Percentiles rank a stretch among this genome's conserved stretches.
Conservation (phyloP, 805 yeast genomes). For the Pichia nanzhaoensis region DNA sequence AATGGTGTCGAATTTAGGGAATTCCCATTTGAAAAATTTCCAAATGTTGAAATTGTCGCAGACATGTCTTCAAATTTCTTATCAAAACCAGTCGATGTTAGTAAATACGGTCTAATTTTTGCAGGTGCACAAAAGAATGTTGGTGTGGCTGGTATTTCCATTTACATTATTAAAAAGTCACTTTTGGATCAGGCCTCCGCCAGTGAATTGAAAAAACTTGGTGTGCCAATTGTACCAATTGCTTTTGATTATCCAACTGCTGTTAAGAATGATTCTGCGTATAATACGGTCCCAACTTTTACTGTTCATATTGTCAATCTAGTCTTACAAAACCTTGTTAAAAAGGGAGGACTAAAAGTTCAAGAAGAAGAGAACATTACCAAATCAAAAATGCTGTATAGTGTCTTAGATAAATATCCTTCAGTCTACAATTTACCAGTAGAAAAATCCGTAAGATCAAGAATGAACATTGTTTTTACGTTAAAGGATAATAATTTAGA, state of each 20-base stretch:
- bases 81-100: conserved; percentile 72
- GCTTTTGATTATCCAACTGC: conserved; percentile 84
- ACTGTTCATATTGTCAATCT: conserved; percentile 80
- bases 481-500: conserved; percentile 54
- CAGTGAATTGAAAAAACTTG: conserved; percentile 48
- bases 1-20: conserved; percentile 77
- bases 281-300: conserved; percentile 93
- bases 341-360: conserved; percentile 62
- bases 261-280: conserved; percentile 83
- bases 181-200: conserved; percentile 63
- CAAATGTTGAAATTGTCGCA: conserved; percentile 74
- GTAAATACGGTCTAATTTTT: conserved; percentile 81
- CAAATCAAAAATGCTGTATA: conserved; percentile 63
- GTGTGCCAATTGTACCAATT: conserved; percentile 79
- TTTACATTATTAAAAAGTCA: conserved; percentile 81
- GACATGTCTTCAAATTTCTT: conserved; percentile 93
- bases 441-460: conserved; percentile 56
- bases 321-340: conserved; percentile 58
- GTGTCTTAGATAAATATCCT: conserved; percentile 59
- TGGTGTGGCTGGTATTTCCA: conserved; percentile 92
- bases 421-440: conserved; percentile 63
- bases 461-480: conserved; percentile 92
- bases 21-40: conserved; percentile 50
- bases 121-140: conserved; percentile 99
- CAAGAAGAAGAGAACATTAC: conserved; percentile 51